phyloP scores from a whole-genome alignment of 2,329 filamentous ascomycete genomes.

The Cryphonectria nitschkei region DNA sequence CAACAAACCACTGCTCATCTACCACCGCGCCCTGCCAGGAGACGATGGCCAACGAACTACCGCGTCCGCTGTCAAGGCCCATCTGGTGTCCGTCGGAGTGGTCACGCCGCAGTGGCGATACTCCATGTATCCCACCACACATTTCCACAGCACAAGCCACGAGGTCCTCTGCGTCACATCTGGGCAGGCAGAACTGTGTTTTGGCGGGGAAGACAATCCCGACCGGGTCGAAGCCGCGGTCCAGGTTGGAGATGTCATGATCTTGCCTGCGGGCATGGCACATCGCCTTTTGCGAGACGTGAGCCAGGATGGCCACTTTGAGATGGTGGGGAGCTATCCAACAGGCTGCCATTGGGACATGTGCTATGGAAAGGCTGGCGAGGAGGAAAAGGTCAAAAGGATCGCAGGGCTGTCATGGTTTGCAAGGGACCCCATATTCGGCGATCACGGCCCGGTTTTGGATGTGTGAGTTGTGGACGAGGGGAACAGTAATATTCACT shows the following conservation, averaged over 20 bases:
- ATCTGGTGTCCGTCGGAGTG: conserved; percentile 55
- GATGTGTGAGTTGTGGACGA: conserved; percentile 3
- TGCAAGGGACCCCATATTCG: conserved; percentile 62
- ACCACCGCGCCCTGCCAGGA: conserved; percentile 60
- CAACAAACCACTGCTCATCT: conserved; percentile 66
- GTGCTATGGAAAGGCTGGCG: conserved; percentile 66
- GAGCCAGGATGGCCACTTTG: conserved; percentile 47
- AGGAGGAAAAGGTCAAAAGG: conserved; percentile 53
- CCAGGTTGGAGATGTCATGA: conserved; percentile 61
- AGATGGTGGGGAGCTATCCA: conserved; percentile 72
- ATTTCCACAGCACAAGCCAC: conserved; percentile 71
- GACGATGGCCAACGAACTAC: conserved; percentile 34
- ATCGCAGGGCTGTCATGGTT: conserved; percentile 61
- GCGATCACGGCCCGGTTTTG: conserved; percentile 51
- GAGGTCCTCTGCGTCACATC: conserved; percentile 65
- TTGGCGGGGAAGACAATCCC: conserved; percentile 67
- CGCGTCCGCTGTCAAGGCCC: conserved; percentile 57
- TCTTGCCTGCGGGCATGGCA: conserved; percentile 68
- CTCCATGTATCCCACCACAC: conserved; percentile 67
- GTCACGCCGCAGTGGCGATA: conserved; percentile 69
- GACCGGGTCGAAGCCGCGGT: conserved; percentile 58
- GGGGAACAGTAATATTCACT: not conserved
- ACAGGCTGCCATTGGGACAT: conserved; percentile 66
- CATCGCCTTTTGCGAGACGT: conserved; percentile 65
- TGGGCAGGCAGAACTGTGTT: conserved; percentile 65